Conservation (phyloP, 352 stramenopile species). For the Phytophthora quininea region DNA sequence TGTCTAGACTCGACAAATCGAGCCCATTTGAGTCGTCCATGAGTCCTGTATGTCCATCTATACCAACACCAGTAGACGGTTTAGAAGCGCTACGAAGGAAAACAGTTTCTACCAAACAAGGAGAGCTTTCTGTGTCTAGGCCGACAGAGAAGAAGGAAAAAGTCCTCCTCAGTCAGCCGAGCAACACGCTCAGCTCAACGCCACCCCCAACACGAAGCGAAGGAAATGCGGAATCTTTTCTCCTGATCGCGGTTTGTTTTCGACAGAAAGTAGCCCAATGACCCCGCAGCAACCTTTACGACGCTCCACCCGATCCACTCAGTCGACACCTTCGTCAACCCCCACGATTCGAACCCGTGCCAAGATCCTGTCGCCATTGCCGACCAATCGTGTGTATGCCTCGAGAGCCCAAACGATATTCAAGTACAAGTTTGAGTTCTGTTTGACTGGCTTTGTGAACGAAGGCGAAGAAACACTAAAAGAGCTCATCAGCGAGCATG, state of each 20-base stretch:
- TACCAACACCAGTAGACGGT: slow-evolving; percentile 18
- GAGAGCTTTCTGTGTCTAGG: background rate
- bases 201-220: slow-evolving; percentile 21
- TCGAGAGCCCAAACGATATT: slow-evolving; percentile 68
- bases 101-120: slow-evolving; percentile 13
- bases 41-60: slow-evolving; percentile 29
- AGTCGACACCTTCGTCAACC: slow-evolving; percentile 46
- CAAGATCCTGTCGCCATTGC: slow-evolving; percentile 52
- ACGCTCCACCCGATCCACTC: slow-evolving; percentile 22
- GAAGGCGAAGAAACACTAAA: slow-evolving; percentile 53
- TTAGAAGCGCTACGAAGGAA: too few relatives aligned
- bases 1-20: slow-evolving; percentile 16
- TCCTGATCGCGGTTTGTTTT: slow-evolving; percentile 7
- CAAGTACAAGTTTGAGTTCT: slow-evolving; percentile 81
- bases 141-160: slow-evolving; percentile 24
- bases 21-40: slow-evolving; percentile 33
- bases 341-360: slow-evolving; percentile 57
- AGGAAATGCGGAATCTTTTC: slow-evolving; percentile 26
- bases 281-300: slow-evolving; percentile 27
- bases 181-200: slow-evolving; percentile 7
- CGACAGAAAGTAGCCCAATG: slow-evolving; percentile 12
- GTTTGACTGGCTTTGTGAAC: slow-evolving; percentile 70
- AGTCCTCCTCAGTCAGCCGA: slow-evolving; percentile 2
- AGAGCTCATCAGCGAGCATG: slow-evolving; percentile 70
- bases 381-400: slow-evolving; percentile 48